Base-by-base conservation (phyloP, 306 rosid species). In the Glycine latifolia region DNA sequence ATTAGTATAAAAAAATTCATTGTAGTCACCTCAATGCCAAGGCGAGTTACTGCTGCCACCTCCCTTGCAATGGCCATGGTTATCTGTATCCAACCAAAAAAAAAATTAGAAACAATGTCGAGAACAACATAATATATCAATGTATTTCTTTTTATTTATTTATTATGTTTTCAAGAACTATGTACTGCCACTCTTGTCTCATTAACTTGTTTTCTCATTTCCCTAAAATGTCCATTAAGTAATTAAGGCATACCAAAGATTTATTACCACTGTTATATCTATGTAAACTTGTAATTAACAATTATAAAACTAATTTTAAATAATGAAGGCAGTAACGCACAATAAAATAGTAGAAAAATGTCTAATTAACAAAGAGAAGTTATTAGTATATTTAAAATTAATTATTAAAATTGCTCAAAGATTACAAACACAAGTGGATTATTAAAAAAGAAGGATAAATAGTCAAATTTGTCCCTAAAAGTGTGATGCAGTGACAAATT, bases 31-130 rank as follows among this genome's bases (percentile, higher is more conserved):
- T 95, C 98, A 86, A 95, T 87, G 65, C 99, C 99, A 54, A 93
- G 97, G 69, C 96, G 97, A 79, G 97, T 91, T 70, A 95, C 99
- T 78, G 94, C 71, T 76, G 98, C 97, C 77, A 95, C 99, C 85
- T 93, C 99, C 89, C 96, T 89, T 49, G 98, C 98, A 78, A 95
- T 95, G 75, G 94, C 88, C 99, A 91, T 95, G 11, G 98, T 93
- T 46, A 93, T 76, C 98, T 95, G 85, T 58, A 86, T 52, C 65
- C 12, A 48, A 81, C 8, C 44, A 13, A 12, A 10, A 53, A 61
- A 26, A 49, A 13, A 12, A 72, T 15, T 33, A 86, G 52, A 83
- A 75, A 71, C 43, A 68, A 67, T 8, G 14, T 26, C 44, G 14
- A 80, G 85, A 75, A 67, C 50, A 86, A 35, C 68, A 75, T 8